Conservation (phyloP, 2,329 filamentous ascomycete genomes). For the Trichoderma sp. region DNA sequence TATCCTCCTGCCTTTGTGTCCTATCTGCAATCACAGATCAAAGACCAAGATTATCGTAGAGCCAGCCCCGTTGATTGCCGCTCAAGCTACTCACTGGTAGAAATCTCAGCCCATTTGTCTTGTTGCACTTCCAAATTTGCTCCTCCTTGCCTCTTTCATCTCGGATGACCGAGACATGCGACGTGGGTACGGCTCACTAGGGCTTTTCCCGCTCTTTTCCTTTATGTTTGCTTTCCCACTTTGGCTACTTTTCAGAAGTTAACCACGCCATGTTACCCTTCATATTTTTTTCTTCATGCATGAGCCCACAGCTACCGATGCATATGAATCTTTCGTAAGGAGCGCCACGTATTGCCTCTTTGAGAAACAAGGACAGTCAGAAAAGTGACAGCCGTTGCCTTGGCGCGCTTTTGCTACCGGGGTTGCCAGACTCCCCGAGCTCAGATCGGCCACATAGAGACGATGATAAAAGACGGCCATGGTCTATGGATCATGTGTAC, state of each 20-base stretch:
- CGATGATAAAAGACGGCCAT: not conserved
- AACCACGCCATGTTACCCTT: not conserved
- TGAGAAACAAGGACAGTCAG: constrained; percentile 13
- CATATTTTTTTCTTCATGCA: not conserved
- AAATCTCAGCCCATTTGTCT: not conserved
- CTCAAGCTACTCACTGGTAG: not conserved
- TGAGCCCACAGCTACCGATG: not conserved
- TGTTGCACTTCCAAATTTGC: not conserved
- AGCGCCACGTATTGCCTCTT: constrained; percentile 7
- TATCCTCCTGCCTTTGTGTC: not conserved
- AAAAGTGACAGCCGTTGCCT: not conserved
- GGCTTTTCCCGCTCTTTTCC: not conserved
- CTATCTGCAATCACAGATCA: not conserved
- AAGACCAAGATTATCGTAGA: not conserved
- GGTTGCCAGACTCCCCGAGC: not conserved
- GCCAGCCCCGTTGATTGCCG: not conserved
- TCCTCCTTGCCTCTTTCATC: not conserved
- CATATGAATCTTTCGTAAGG: not conserved
- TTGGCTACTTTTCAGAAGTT: not conserved
- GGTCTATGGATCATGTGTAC: not conserved
- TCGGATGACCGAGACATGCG: not conserved
- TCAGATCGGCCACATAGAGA: not conserved
- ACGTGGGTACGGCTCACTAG: not conserved
- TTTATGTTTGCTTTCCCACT: not conserved
- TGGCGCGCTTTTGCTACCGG: not conserved